Evolutionary conservation across 1,139 yeast genomes (phyloP).

Genomic region (Suhomyces terraborum): DNA sequence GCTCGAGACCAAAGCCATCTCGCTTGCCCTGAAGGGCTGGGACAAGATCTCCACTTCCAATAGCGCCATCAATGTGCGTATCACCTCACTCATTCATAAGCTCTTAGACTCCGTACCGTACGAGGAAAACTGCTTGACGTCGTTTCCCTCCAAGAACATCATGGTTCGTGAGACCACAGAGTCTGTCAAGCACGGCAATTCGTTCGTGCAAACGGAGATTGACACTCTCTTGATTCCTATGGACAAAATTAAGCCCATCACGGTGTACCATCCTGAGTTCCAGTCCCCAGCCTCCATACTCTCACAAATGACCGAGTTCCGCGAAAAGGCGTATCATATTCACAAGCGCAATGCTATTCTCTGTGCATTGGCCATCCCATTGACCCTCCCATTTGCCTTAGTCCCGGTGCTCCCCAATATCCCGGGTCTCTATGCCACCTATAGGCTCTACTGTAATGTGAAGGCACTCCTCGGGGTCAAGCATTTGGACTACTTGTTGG

Average conservation of each 20-base stretch:
- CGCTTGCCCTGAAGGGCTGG: slow-evolving; percentile 49
- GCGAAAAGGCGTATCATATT: slow-evolving; percentile 28
- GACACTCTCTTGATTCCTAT: slow-evolving; percentile 30
- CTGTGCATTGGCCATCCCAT: slow-evolving; percentile 68
- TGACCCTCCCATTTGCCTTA: slow-evolving; percentile 77
- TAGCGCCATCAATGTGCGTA: slow-evolving; percentile 37
- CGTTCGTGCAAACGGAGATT: slow-evolving; percentile 36
- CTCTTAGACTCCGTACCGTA: slow-evolving; percentile 51
- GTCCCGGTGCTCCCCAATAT: slow-evolving; percentile 90
- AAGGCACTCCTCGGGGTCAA: slow-evolving; percentile 78
- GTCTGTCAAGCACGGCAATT: slow-evolving; percentile 10
- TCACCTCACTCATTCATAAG: slow-evolving; percentile 37
- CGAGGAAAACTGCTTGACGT: slow-evolving; percentile 52
- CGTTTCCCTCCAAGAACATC: slow-evolving; percentile 51
- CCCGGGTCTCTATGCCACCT: slow-evolving; percentile 89
- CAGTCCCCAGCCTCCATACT: slow-evolving; percentile 37
- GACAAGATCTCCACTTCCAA: slow-evolving; percentile 43
- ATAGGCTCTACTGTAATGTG: slow-evolving; percentile 80
- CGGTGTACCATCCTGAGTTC: slow-evolving; percentile 44
- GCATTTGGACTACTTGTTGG: slow-evolving; percentile 59
- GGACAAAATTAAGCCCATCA: slow-evolving; percentile 43
- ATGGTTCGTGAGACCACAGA: slow-evolving; percentile 50
- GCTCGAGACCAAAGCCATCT: slow-evolving; percentile 40
- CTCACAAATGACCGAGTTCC: slow-evolving; percentile 33
- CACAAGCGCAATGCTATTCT: slow-evolving; percentile 39